Evolutionary conservation across 805 yeast species (phyloP), one percentile per base, ranked within the genome.

Genomic region (Ogataea chonburiensis): DNA sequence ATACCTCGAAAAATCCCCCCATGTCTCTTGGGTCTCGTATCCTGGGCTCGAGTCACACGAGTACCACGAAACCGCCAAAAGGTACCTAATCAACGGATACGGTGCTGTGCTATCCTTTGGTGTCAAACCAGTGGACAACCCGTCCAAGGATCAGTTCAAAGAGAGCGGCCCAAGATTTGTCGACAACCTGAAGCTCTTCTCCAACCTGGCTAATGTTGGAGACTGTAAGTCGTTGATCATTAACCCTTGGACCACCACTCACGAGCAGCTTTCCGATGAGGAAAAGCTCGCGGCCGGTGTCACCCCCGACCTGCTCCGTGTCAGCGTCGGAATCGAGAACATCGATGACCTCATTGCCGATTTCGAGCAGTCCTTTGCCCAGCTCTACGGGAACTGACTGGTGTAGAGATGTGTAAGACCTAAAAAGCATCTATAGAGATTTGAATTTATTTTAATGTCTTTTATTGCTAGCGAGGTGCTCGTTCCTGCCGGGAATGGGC

Each of bases 171-270:
- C 91, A 37, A 74, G 71, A 51, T 86, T 88, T 43, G 96, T 86
- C 43, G 96, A 89, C 63, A 68, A 66, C 51, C 76, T 93, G 63
- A 77, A 86, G 64, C 66, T 93, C 40, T 94, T 95, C 38, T 82
- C 95, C 20, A 86, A 88, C 68, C 77, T 93, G 59, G 98, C 98
- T 32, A 91, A 91, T 56, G 97, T 91, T 41, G 98, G 98, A 59
- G 98, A 91, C 58, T 81, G 91, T 33, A 93, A 91, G 70, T 86
- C 98, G 28, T 74, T 91, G 59, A 95, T 91, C 40, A 91, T 91
- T 63, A 89, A 96, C 37, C 98, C 98, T 48, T 89, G 82, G 73
- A 87, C 76, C 66, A 93, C 98, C 25, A 91, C 98, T 17, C 98
- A 91, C 66, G 89, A 87, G 61, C 98, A 93, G 69, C 74, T 91